Percentiles rank a stretch among this genome's conserved stretches.
phyloP scores from a whole-genome alignment of 1,139 yeast genomes.

The Saccharomyces hybrid region DNA sequence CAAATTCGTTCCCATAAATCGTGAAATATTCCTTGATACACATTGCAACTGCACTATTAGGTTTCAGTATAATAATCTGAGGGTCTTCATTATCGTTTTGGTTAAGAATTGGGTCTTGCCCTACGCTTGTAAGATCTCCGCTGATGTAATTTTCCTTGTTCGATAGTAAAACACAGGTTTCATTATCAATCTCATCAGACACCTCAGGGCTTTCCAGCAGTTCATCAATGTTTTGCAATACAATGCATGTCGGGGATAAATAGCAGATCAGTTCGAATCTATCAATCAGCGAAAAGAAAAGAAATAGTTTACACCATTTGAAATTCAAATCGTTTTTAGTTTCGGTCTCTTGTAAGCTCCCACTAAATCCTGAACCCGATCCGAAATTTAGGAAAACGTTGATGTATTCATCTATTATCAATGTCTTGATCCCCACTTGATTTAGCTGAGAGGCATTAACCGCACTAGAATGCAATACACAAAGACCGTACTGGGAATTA shows the following conservation, averaged over 20 bases:
- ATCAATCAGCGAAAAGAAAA: conserved; percentile 20
- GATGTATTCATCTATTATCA: conserved; percentile 11
- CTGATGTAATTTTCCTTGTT: conserved; percentile 5
- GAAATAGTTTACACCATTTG: conserved; percentile 18
- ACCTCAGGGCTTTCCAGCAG: conserved; percentile 22
- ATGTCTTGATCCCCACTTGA: conserved; percentile 11
- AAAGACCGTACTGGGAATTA: conserved; percentile 22
- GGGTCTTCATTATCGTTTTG: conserved; percentile 9
- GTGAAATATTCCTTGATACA: conserved; percentile 31
- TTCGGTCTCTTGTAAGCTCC: neutral
- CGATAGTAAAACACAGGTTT: conserved; percentile 22
- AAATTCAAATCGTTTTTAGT: neutral
- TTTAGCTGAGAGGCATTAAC: conserved; percentile 11
- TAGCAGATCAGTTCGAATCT: conserved; percentile 27
- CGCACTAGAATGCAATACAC: conserved; percentile 18
- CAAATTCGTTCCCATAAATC: conserved; percentile 20
- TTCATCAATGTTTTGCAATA: conserved; percentile 27
- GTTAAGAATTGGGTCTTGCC: neutral
- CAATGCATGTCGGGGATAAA: conserved; percentile 26
- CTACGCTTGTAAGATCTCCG: neutral
- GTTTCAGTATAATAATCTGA: conserved; percentile 24
- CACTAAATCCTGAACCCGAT: neutral
- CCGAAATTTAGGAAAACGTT: neutral
- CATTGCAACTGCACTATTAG: conserved; percentile 28
- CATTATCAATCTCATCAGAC: conserved; percentile 24